These are phyloP conservation scores for Gastrolobium bilobum DNA, from an alignment of 306 rosid species.

Conservation along the genomic window DNA sequence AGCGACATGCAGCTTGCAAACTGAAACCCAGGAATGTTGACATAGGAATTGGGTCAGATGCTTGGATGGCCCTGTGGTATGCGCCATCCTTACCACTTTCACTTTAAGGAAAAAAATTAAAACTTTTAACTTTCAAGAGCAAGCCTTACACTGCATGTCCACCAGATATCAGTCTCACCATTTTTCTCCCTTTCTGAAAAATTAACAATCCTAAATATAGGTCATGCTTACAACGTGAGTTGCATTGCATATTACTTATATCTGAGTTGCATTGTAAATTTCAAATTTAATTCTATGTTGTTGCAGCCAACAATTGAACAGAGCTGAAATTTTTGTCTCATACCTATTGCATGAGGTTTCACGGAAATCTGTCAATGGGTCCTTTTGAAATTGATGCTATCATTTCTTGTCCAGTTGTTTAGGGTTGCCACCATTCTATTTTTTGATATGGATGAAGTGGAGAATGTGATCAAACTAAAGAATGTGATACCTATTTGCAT, in stretches of 20 bases:
- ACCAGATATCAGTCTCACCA: neutral
- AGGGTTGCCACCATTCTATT: neutral
- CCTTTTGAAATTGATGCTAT: conserved; percentile 12
- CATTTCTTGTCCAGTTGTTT: conserved; percentile 7
- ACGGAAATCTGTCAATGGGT: neutral
- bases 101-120: neutral
- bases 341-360: conserved; percentile 8
- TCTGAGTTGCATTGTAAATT: neutral
- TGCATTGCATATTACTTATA: neutral
- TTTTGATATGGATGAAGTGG: neutral
- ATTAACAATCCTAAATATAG: neutral
- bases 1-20: neutral
- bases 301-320: conserved; percentile 22
- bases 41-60: conserved; percentile 12
- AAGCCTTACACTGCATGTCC: conserved; percentile 2
- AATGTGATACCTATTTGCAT: conserved; percentile 21
- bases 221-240: neutral
- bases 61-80: neutral
- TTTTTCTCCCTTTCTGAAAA: neutral
- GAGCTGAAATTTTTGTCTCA: conserved; percentile 1
- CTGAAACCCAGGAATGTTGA: neutral
- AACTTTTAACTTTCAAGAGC: neutral
- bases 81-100: neutral
- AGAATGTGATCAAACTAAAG: conserved; percentile 27
- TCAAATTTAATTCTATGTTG: conserved; percentile 15